These are phyloP conservation scores for Nakazawaea ernobii DNA, from an alignment of 805 yeast species.

Conservation along the genomic window DNA sequence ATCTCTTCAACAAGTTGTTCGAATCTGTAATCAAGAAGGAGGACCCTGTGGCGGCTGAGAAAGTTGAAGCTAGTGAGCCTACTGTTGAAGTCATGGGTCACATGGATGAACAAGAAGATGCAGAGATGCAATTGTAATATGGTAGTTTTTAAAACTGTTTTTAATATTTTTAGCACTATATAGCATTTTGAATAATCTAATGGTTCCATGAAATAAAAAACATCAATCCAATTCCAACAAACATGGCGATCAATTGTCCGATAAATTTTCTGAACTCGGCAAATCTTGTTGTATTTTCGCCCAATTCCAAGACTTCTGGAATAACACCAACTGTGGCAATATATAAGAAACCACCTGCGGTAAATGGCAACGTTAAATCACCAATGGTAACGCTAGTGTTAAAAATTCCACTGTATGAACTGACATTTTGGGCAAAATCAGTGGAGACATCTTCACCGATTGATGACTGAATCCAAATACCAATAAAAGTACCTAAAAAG, in stretches of 20 bases:
- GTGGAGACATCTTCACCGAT: constrained; percentile 17
- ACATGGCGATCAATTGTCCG: constrained; percentile 42
- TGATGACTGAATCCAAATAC: constrained; percentile 48
- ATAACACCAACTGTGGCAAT: constrained; percentile 72
- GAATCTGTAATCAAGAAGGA: background rate
- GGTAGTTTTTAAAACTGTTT: background rate
- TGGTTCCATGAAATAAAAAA: constrained; percentile 43
- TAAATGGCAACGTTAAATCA: constrained; percentile 59
- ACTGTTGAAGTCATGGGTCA: no score
- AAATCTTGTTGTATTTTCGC: constrained; percentile 26
- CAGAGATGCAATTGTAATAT: background rate
- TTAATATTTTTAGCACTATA: background rate
- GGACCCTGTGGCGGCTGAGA: background rate
- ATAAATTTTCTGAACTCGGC: constrained; percentile 34
- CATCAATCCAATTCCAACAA: constrained; percentile 56
- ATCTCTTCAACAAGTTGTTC: constrained; percentile 11
- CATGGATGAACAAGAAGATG: background rate
- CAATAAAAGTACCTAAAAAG: constrained; percentile 57
- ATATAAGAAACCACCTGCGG: constrained; percentile 73
- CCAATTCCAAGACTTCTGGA: constrained; percentile 57
- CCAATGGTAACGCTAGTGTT: constrained; percentile 46
- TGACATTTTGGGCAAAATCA: constrained; percentile 7
- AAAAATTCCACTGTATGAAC: constrained; percentile 30
- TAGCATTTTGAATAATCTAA: constrained; percentile 13
- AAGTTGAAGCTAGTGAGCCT: no score